phyloP scores from a whole-genome alignment of 495 filamentous ascomycete species.

The Mytilinidion resinicola region DNA sequence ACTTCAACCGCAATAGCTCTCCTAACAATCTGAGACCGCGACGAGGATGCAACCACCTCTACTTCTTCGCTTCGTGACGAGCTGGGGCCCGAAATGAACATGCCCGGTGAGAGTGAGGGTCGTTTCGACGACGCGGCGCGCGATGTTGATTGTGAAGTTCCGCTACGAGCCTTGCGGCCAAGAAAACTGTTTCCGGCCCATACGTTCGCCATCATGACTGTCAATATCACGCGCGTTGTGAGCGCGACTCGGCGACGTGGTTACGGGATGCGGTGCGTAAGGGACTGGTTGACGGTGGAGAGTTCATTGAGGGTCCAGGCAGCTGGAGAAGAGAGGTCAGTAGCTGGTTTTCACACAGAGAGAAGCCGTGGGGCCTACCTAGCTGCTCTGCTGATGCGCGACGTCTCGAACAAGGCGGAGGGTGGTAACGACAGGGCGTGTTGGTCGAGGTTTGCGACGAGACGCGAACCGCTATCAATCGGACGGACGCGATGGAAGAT shows the following conservation, averaged over 20 bases:
- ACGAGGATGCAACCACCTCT: background rate
- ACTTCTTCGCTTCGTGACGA: background rate
- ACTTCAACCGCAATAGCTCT: conserved; percentile 14
- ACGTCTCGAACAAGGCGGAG: too few relatives aligned
- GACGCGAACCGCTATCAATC: too few relatives aligned
- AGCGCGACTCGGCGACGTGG: too few relatives aligned
- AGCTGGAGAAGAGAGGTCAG: background rate
- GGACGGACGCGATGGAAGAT: background rate
- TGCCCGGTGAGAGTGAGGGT: conserved; percentile 9
- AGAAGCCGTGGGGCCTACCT: too few relatives aligned
- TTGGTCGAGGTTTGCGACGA: too few relatives aligned
- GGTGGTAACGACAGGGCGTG: too few relatives aligned
- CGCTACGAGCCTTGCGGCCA: background rate
- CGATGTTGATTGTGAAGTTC: background rate
- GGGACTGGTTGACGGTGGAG: too few relatives aligned
- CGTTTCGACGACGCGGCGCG: conserved; percentile 1
- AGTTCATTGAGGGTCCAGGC: background rate
- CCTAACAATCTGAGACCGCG: background rate
- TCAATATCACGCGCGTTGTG: too few relatives aligned
- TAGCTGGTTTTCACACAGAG: background rate
- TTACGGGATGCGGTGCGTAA: too few relatives aligned
- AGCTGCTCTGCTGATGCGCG: too few relatives aligned
- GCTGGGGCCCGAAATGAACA: conserved; percentile 13
- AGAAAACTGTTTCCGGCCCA: too few relatives aligned
- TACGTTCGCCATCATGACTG: too few relatives aligned